Conservation (phyloP, 2,329 filamentous ascomycete species). For the Colletotrichum sp. region DNA sequence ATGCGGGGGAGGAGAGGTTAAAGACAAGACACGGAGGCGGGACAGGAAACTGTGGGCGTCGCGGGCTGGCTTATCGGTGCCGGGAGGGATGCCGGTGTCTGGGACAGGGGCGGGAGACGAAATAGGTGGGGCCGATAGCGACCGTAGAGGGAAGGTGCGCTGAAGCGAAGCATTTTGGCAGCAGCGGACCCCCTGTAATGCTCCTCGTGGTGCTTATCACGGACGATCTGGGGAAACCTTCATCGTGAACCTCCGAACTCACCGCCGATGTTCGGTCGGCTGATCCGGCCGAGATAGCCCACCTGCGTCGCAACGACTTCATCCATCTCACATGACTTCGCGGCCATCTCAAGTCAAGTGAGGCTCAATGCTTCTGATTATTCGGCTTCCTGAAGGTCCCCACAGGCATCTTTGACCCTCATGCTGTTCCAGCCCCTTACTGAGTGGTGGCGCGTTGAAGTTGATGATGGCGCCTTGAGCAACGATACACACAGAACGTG, state of each 20-base stretch:
- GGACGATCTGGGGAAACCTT: not conserved
- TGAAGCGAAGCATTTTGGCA: not conserved
- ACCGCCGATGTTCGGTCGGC: not conserved
- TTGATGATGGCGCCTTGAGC: not conserved
- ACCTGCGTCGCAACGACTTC: not conserved
- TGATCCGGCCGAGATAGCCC: slow-evolving; percentile 1
- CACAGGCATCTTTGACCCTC: not conserved
- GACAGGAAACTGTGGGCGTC: not conserved
- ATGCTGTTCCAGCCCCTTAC: not conserved
- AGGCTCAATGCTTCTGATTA: not conserved
- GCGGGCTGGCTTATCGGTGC: slow-evolving; percentile 16
- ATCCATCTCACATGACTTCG: not conserved
- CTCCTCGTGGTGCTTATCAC: not conserved
- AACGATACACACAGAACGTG: not conserved
- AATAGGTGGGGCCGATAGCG: slow-evolving; percentile 3
- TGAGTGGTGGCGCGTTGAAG: not conserved
- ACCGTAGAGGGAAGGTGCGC: not conserved
- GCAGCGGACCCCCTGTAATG: not conserved
- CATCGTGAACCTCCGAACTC: not conserved
- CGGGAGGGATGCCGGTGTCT: not conserved
- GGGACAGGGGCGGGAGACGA: not conserved
- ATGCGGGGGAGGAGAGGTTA: slow-evolving; percentile 5
- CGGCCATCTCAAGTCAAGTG: not conserved
- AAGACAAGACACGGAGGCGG: not conserved
- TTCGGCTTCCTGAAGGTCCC: not conserved